These are phyloP conservation scores for Volvox carteri DNA, from an alignment of 163 green algal species.

Conservation along the genomic window DNA sequence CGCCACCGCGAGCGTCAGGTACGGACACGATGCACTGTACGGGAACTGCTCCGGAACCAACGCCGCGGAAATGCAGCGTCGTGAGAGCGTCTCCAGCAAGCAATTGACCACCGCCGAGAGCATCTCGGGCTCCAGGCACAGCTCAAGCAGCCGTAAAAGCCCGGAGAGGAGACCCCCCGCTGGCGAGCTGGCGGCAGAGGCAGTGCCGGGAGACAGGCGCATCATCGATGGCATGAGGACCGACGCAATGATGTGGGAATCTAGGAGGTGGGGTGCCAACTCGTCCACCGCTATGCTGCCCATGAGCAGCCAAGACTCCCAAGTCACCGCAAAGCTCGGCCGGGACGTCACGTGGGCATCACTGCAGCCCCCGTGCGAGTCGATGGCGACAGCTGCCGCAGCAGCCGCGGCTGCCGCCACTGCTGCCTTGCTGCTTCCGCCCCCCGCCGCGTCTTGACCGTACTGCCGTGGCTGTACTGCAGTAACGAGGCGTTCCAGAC, in stretches of 20 bases:
- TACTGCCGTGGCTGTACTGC: constrained; percentile 6
- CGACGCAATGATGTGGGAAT: constrained; percentile 8
- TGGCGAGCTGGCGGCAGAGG: background rate
- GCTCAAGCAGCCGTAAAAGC: constrained; percentile 60
- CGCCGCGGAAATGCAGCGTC: constrained; percentile 52
- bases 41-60: constrained; percentile 64
- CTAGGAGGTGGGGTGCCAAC: constrained; percentile 36
- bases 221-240: constrained; percentile 71
- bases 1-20: constrained; percentile 65
- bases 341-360: background rate
- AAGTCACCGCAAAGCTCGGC: constrained; percentile 7
- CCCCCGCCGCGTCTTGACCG: background rate
- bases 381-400: background rate
- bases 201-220: constrained; percentile 7
- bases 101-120: constrained; percentile 34
- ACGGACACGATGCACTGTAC: constrained; percentile 64
- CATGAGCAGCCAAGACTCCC: constrained; percentile 39
- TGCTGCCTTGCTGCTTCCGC: background rate
- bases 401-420: background rate
- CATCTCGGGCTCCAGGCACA: constrained; percentile 67
- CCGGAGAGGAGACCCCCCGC: constrained; percentile 28
- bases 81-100: constrained; percentile 65
- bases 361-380: constrained; percentile 22
- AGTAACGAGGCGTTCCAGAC: constrained; percentile 56
- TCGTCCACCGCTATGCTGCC: constrained; percentile 15